A percentile compares a stretch with the other conserved stretches of the same genome.
These are phyloP conservation scores for Akanthomyces muscarius DNA, from an alignment of 2,329 filamentous ascomycete genomes.

Conservation along the genomic window DNA sequence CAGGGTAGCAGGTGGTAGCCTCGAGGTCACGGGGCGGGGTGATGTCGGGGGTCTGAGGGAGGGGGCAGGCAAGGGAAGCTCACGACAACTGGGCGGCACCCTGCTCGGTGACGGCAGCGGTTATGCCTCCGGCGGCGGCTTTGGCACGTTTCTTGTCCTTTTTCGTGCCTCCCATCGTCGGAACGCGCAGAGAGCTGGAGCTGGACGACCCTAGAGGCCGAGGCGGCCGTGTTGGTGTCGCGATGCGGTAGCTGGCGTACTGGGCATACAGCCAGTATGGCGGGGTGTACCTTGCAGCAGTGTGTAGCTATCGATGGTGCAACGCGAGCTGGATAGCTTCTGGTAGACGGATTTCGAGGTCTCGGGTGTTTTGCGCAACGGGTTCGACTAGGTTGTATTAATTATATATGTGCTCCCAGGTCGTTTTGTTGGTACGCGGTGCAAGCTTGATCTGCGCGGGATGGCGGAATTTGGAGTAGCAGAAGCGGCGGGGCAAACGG, in stretches of 20 bases:
- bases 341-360: not conserved
- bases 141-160: constrained; percentile 54
- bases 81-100: constrained; percentile 50
- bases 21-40: constrained; percentile 21
- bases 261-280: constrained; percentile 34
- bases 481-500: constrained; percentile 9
- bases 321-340: not conserved
- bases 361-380: not conserved
- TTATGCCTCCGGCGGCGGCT: constrained; percentile 48
- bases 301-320: not conserved
- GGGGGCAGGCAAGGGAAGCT: constrained; percentile 32
- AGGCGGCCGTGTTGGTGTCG: constrained; percentile 6
- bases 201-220: constrained; percentile 11
- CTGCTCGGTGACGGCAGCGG: constrained; percentile 51
- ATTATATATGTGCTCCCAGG: not conserved
- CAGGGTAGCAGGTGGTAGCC: constrained; percentile 14
- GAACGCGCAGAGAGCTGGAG: constrained; percentile 16
- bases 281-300: not conserved
- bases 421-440: not conserved
- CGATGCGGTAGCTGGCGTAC: constrained; percentile 25
- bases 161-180: constrained; percentile 35
- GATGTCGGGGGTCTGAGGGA: constrained; percentile 22
- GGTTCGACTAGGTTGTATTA: not conserved
- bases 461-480: not conserved
- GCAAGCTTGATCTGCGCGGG: not conserved